Base-by-base conservation (phyloP, 139 green algal species). In the Axilococcus clingmanii region DNA sequence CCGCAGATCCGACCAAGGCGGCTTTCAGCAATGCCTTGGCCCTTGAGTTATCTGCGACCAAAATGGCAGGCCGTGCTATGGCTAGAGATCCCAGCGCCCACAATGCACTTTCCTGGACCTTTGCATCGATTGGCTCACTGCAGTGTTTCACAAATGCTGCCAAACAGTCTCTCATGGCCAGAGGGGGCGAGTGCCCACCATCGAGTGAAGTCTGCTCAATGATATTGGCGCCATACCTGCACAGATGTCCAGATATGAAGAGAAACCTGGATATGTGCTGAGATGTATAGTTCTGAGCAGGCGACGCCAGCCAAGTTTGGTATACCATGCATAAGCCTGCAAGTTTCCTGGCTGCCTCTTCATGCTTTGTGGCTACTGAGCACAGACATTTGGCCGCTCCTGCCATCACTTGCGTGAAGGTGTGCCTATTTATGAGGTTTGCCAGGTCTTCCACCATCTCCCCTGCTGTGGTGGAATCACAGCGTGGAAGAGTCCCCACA, bases 241-340 rank as follows among this genome's bases (percentile, higher is more conserved):
- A 80, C n/a, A 94, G 48, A 28, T 85, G 77, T 14, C 84, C 84
- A 29, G 93, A 35, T 8, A 74, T 73, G 52, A 79, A 85, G 34
- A 91, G 54, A 32, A 77, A 73, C 37, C 75, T 64, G 14, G 47
- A 44, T 8, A 60, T 41, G 7, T 52, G 46, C 1, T 24, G 25
- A 14, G 24, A n/a, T 29, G 29, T 42, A 42, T 35, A 34, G 23
- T 54, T 33, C 15, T 23, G 25, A 2, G n/a, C 9, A n/a, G 48
- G 32, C 8, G 49, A 40, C 40, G 65, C 49, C 40, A 76, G 59
- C 15, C 28, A 51, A 20, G 5, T 27, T 17, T 24, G 23, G 35
- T 64, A 65, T 5, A 55, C 16, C 22, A 40, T 33, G 3, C 52
- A 55, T 0, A 48, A 23, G 33, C 29, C 9, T 22, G 74, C 66